phyloP scores from a whole-genome alignment of 176 grass and related monocot species.

The bread wheat (Triticum aestivum) region DNA sequence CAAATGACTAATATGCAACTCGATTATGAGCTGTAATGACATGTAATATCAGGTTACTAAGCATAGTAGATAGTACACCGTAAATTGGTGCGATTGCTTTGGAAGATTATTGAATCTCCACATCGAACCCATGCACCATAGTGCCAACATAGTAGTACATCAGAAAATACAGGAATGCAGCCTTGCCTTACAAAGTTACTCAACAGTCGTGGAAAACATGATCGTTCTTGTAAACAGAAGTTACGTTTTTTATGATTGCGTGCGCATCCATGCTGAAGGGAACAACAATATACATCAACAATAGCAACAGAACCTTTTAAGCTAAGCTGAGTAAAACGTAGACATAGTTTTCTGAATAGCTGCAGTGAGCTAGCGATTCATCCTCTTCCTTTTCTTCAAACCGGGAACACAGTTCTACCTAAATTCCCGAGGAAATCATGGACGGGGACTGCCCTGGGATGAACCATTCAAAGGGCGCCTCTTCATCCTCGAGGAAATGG shows the following conservation, averaged over 20 bases:
- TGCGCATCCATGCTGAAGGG: not conserved
- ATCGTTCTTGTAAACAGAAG: not conserved
- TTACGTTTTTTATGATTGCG: not conserved
- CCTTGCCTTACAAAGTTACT: not conserved
- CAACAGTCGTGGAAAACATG: too few relatives aligned
- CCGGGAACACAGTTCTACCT: not conserved
- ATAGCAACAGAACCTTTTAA: not conserved
- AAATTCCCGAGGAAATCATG: conserved; percentile 13
- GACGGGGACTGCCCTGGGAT: not conserved
- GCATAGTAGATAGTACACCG: not conserved
- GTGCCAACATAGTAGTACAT: not conserved
- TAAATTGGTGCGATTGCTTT: not conserved
- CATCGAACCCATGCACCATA: not conserved
- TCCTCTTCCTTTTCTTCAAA: conserved; percentile 5
- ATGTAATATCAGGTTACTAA: not conserved
- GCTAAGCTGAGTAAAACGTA: not conserved
- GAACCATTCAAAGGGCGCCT: not conserved
- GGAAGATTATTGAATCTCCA: not conserved
- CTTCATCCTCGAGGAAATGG: conserved; percentile 20
- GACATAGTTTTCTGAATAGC: not conserved
- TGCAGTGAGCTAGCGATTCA: not conserved
- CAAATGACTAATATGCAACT: too few relatives aligned
- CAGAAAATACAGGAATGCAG: not conserved
- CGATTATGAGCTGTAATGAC: too few relatives aligned
- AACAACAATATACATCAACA: not conserved